Evolutionary conservation across 345 rosid species (phyloP).

Genomic region (Jatropha curcas): DNA sequence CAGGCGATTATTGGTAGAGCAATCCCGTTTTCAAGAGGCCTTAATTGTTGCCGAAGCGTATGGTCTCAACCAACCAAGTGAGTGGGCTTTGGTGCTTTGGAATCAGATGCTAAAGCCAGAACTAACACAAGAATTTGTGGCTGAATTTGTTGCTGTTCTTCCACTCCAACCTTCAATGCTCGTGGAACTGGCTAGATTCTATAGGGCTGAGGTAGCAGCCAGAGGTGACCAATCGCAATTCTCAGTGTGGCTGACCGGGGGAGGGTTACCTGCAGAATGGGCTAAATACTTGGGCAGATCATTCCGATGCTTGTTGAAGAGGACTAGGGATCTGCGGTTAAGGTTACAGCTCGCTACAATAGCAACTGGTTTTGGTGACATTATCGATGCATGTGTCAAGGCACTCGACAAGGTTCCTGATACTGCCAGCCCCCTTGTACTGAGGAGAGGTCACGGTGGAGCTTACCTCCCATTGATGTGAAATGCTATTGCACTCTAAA

Average conservation of each 20-base stretch:
- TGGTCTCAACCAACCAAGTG: constrained; percentile 87
- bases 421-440: constrained; percentile 66
- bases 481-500: no score
- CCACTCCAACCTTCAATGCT: constrained; percentile 93
- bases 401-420: constrained; percentile 82
- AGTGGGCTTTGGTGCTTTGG: constrained; percentile 97
- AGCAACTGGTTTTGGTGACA: constrained; percentile 81
- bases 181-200: constrained; percentile 76
- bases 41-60: constrained; percentile 97
- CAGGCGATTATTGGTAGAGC: constrained; percentile 81
- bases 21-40: constrained; percentile 92
- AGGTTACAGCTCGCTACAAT: constrained; percentile 71
- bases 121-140: constrained; percentile 80
- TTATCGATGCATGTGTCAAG: constrained; percentile 54
- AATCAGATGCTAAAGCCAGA: constrained; percentile 94
- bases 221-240: constrained; percentile 94
- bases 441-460: constrained; percentile 92
- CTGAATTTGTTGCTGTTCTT: constrained; percentile 91
- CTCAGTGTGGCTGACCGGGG: constrained; percentile 93
- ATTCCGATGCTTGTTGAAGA: constrained; percentile 80
- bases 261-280: constrained; percentile 94
- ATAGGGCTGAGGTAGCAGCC: constrained; percentile 86
- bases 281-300: constrained; percentile 90
- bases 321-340: constrained; percentile 77
- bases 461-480: constrained; percentile 93